Evolutionary conservation across 352 stramenopile genomes (phyloP), one percentile per base, ranked within the genome.

Genomic region (Aphanomyces astaci): DNA sequence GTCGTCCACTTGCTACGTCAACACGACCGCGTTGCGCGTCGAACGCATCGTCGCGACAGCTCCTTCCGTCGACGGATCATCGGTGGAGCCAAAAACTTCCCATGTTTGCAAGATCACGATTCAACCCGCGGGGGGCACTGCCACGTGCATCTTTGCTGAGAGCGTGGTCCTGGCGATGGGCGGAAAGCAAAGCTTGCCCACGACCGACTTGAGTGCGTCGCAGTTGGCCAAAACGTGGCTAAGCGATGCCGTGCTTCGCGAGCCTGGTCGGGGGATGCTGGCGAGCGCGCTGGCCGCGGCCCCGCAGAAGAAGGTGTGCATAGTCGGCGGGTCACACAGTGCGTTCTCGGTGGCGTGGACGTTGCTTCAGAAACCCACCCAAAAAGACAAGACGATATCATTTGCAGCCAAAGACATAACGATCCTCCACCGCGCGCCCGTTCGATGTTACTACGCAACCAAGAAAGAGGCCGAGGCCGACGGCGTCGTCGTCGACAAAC

Each of bases 281-380:
- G 77, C 76, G 22, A 71, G 80, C 19, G 73, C 74, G 27, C 75
- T 89, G 27, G 64, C 86, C 2, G 64, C 78, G 15, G 69, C 75
- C 17, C 77, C 84, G 15, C 65, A 73, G 5, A 69, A 65, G 13
- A 90, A 92, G 73, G 82, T 94, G 15, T 90, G 79, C 54, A 85
- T 96, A 45, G 77, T 95, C 2, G 88, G 88, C 11, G 88, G 88
- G 15, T 90, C 84, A 0, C 87, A 96, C 73, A 93, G 82, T 36
- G 87, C 88, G 1, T 96, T 96, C 63, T 93, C 82, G 0, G 81
- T 91, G 3, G 81, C 81, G 4, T 94, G 84, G 87, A 70, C 92
- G 40, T 75, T 91, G 40, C 67, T 96, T 28, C 85, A 93, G 70
- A 70, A 63, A 32, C 19, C 70, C 24, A 4, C 36, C n/a, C n/a